Percentiles rank a stretch among this genome's conserved stretches.
phyloP scores from a whole-genome alignment of 495 filamentous ascomycete genomes.

The Penicillium robsamsonii region DNA sequence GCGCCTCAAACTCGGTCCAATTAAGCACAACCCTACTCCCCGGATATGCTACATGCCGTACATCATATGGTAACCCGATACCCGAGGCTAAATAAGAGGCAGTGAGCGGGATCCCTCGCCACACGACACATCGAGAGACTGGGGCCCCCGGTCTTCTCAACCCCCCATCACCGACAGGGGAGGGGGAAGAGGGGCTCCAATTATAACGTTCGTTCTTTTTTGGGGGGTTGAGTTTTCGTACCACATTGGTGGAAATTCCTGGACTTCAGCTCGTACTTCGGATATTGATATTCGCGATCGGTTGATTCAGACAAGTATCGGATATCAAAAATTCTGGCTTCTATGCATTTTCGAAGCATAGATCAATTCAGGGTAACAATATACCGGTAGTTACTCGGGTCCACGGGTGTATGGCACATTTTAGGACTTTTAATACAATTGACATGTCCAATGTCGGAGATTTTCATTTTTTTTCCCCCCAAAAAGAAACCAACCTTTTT shows the following conservation, averaged over 20 bases:
- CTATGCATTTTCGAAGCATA: neutral
- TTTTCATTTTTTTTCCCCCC: neutral
- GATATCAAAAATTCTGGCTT: neutral
- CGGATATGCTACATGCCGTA: neutral
- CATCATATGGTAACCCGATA: neutral
- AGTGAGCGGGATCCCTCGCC: neutral
- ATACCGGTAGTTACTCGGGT: neutral
- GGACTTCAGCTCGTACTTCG: neutral
- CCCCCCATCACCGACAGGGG: neutral
- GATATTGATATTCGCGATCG: conserved; percentile 6
- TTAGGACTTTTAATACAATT: neutral
- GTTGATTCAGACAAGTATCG: neutral
- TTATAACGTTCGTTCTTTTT: neutral
- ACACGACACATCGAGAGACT: neutral
- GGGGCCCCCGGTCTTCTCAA: neutral
- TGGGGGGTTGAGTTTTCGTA: neutral
- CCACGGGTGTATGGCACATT: neutral
- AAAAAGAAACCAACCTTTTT: neutral
- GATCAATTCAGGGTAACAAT: neutral
- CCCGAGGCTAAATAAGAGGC: neutral
- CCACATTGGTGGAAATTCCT: neutral
- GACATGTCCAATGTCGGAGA: neutral
- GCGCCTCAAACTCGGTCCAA: neutral
- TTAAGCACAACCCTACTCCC: neutral
- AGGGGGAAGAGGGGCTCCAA: neutral